Conservation (phyloP, 129 eudicot species). For the Chrysanthemum lavandulifolium region DNA sequence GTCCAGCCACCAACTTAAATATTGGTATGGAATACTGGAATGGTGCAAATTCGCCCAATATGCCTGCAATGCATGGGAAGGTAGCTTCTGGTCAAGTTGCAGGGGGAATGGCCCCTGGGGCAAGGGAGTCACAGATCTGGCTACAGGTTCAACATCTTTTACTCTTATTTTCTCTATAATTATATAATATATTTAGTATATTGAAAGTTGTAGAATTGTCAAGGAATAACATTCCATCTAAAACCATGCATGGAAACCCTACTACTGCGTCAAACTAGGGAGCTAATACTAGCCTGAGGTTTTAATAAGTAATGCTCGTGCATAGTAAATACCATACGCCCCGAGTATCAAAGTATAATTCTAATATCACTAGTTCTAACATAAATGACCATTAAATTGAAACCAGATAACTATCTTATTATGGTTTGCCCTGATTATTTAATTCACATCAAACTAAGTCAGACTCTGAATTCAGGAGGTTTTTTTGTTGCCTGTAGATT, state of each 20-base stretch:
- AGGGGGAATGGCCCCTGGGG: slow-evolving; percentile 63
- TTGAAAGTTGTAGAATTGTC: not conserved
- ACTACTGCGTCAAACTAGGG: slow-evolving; percentile 9
- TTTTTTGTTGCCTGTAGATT: not conserved
- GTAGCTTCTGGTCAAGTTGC: slow-evolving; percentile 57
- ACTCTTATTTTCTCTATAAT: not conserved
- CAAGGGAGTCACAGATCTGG: slow-evolving; percentile 83
- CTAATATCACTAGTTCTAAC: not conserved
- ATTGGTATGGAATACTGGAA: slow-evolving; percentile 97
- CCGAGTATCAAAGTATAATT: not conserved
- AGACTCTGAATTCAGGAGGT: not conserved
- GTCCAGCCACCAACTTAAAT: slow-evolving; percentile 88
- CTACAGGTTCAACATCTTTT: slow-evolving; percentile 51
- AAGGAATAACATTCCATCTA: not conserved
- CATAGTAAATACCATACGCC: not conserved
- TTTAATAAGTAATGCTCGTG: not conserved
- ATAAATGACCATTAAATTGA: not conserved
- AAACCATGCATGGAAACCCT: not conserved
- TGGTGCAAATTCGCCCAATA: slow-evolving; percentile 48
- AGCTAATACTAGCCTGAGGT: not conserved
- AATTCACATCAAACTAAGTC: not conserved
- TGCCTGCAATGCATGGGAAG: slow-evolving; percentile 67
- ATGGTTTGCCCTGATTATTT: not conserved
- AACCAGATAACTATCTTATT: not conserved
- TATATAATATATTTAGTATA: not conserved